A percentile compares a stretch with the other conserved stretches of the same genome.
These are phyloP conservation scores for Tetradesmus lagerheimii DNA, from an alignment of 139 green algal species.

Conservation along the genomic window DNA sequence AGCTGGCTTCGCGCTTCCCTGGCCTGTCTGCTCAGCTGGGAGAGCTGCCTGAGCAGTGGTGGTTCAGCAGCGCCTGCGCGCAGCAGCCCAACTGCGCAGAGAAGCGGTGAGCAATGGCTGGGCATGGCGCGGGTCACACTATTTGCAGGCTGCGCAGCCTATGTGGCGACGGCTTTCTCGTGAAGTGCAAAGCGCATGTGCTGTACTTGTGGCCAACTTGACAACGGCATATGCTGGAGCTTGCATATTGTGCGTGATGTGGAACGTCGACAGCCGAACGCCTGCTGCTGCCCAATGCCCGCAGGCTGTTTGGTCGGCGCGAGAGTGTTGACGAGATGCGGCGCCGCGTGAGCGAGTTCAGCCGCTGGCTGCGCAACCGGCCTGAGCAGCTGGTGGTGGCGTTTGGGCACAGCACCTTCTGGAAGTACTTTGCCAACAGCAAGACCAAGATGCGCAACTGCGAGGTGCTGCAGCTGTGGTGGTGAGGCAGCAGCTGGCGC, in stretches of 20 bases:
- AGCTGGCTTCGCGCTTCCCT: slow-evolving; percentile 62
- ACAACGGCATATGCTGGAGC: too few relatives aligned
- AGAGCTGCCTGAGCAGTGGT: slow-evolving; percentile 75
- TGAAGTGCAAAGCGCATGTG: too few relatives aligned
- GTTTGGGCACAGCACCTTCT: slow-evolving; percentile 79
- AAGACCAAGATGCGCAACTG: slow-evolving; percentile 70
- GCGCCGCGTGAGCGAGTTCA: slow-evolving; percentile 68
- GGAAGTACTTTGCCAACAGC: slow-evolving; percentile 63
- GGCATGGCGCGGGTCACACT: too few relatives aligned
- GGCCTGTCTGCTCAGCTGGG: slow-evolving; percentile 51
- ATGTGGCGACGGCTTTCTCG: too few relatives aligned
- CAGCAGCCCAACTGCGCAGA: slow-evolving; percentile 65
- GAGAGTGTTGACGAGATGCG: slow-evolving; percentile 45
- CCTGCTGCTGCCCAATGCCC: neutral
- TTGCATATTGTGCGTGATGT: too few relatives aligned
- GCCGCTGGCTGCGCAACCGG: slow-evolving; percentile 64
- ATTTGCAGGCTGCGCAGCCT: too few relatives aligned
- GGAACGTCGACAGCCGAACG: too few relatives aligned
- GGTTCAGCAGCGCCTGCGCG: slow-evolving; percentile 54
- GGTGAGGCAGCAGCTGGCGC: neutral
- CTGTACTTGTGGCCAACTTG: too few relatives aligned
- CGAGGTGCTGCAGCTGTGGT: slow-evolving; percentile 59
- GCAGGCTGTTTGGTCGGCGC: slow-evolving; percentile 13
- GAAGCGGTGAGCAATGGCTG: neutral
- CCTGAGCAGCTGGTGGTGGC: slow-evolving; percentile 75